These are phyloP conservation scores for Cutaneotrichosporon arboriforme DNA, from an alignment of 1,284 basidiomycete species.

Conservation along the genomic window DNA sequence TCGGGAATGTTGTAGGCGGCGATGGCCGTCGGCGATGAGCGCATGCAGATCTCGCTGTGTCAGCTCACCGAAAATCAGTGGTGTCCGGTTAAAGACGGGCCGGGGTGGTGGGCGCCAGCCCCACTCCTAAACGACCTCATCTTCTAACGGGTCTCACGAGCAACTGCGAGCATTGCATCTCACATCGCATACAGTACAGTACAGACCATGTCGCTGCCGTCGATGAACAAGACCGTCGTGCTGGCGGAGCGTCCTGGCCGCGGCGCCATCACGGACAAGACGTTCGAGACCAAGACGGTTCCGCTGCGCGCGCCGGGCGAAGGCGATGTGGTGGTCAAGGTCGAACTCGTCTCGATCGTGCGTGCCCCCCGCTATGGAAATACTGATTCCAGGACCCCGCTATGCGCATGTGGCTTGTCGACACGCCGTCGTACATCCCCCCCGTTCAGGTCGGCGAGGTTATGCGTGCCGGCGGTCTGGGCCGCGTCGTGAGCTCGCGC, in stretches of 20 bases:
- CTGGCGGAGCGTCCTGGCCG: conserved; percentile 63
- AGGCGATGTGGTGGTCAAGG: conserved; percentile 63
- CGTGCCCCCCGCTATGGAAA: conserved; percentile 5
- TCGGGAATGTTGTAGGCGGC: no score
- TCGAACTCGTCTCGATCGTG: conserved; percentile 65
- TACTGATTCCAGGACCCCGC: conserved; percentile 58
- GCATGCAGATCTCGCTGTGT: no score
- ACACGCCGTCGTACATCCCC: conserved; percentile 55
- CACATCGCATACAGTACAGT: background rate
- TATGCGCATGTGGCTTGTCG: conserved; percentile 75
- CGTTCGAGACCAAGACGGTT: conserved; percentile 59
- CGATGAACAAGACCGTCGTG: conserved; percentile 58
- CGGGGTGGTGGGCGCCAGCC: no score
- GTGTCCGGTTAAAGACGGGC: no score
- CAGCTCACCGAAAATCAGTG: no score
- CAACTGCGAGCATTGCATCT: background rate
- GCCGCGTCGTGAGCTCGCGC: conserved; percentile 61
- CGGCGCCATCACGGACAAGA: conserved; percentile 60
- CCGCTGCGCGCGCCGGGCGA: conserved; percentile 54
- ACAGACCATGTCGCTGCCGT: conserved; percentile 3
- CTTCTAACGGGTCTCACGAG: no score
- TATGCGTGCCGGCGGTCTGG: conserved; percentile 68
- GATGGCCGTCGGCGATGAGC: no score
- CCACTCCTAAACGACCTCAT: no score
- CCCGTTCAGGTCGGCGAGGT: conserved; percentile 73